Evolutionary conservation across 2,329 filamentous ascomycete species (phyloP), one percentile per base, ranked within the genome.

Genomic region (Xylaria sp.): DNA sequence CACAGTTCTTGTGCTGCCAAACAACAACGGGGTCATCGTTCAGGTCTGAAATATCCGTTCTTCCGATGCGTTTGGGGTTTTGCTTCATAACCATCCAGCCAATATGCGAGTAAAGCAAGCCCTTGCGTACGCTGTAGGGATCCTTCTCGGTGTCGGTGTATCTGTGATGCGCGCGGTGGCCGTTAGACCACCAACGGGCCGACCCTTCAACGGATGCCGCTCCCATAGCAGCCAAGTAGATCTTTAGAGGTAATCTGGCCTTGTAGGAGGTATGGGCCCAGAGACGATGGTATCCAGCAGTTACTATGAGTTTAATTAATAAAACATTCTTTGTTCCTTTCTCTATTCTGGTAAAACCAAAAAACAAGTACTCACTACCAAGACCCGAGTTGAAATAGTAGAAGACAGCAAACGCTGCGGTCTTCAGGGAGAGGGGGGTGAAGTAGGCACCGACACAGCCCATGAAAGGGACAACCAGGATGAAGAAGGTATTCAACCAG

Each of bases 401-500:
- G 69, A 80, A 65, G 13, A 78, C 83, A 31, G 94, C 85, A 83
- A 79, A 79, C 7, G 75, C 67, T 37, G 76, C 77, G 2, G 78
- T 80, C 73, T 78, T 77, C 37, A 62, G 37, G 28, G 72, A 66
- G 4, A 80, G 74, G 65, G 93, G 93, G 55, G 93, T 91, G 91
- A 91, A 97, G 82, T 92, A 89, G 61, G 94, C 87, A 64, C 89
- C 87, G 75, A 96, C 82, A 78, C 91, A 87, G 72, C 94, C 94
- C 67, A 88, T 85, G 57, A 94, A 71, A 51, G 94, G 94, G 55
- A 97, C 87, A 74, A 91, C 86, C 73, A 97, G 81, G 80, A 97
- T 95, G 80, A 97, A 88, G 71, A 86, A 87, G 72, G 93, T 90
- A 81, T 97, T 97, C 74, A 97, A 87, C 94, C 94, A 97, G 87